Base-by-base conservation (phyloP, 306 rosid genomes). In the Vigna angularis region DNA sequence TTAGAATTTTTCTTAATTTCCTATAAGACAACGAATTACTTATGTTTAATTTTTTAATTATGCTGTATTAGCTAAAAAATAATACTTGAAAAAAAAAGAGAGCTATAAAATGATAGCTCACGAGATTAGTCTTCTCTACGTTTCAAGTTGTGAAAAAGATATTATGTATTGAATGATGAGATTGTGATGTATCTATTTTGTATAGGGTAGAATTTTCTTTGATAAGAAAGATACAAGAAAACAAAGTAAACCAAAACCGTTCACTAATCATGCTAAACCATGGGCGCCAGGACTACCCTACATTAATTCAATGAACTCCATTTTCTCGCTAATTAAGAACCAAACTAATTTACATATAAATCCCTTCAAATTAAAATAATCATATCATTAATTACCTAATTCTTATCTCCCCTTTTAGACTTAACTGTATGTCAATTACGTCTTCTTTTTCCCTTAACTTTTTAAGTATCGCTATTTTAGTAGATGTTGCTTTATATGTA, bases 181-280 rank as follows among this genome's bases (percentile, higher is more conserved):
- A 53, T 49, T 22, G 0, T 18, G 12, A 47, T 69, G 16, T 56
- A 78, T 30, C 9, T 48, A 13, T 70, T 45, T 62, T 0, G n/a
- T 42, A 62, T 32, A 1, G 36, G 68, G 69, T 61, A 11, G 85
- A 72, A 42, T 30, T 74, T 74, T 70, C 51, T 24, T 20, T 63
- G 65, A 70, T 64, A 53, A 40, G 73, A 48, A 59, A 51, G 59
- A 70, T 75, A 45, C 15, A 17, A 47, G 16, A 38, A 7, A 12
- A 18, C 20, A 6, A 42, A 22, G 26, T 40, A 50, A 45, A 61
- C 30, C 75, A 70, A 40, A 63, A 76, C 80, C 80, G 34, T 36
- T 62, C 72, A 51, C 22, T 64, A 64, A 34, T 51, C 12, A 17
- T 16, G 30, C 10, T 48, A 63, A 63, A 48, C 79, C 36, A 49